Conservation (phyloP, 495 filamentous ascomycete species). For the Talaromyces borbonicus region DNA sequence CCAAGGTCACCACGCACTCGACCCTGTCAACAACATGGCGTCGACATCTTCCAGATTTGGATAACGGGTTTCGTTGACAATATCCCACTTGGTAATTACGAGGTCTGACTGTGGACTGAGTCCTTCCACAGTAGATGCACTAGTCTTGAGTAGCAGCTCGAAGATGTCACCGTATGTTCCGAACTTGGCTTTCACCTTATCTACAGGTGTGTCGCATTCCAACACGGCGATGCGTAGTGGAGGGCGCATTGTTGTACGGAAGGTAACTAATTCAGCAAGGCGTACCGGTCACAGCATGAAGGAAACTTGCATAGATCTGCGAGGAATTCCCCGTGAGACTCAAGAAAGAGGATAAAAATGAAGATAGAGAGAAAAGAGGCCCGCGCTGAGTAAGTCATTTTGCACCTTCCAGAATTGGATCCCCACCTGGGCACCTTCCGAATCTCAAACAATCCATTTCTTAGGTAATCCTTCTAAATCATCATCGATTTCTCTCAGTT, state of each 20-base stretch:
- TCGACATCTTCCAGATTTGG: constrained; percentile 66
- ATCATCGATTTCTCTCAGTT: no score
- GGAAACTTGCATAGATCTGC: no score
- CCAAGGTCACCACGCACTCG: constrained; percentile 30
- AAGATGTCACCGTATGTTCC: constrained; percentile 68
- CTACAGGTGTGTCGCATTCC: constrained; percentile 66
- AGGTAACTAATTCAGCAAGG: no score
- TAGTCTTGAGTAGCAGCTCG: constrained; percentile 44
- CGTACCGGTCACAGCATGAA: no score
- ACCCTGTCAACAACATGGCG: constrained; percentile 73
- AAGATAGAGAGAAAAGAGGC: no score
- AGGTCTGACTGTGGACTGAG: constrained; percentile 37
- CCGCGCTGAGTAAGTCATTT: no score
- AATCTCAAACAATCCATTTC: no score
- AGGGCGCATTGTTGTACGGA: constrained; percentile 29
- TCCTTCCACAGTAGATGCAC: constrained; percentile 32
- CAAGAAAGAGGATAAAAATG: no score
- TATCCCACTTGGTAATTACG: constrained; percentile 54
- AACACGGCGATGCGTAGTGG: constrained; percentile 76
- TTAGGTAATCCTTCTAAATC: no score
- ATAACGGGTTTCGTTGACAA: constrained; percentile 51
- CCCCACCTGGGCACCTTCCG: no score
- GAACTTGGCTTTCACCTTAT: constrained; percentile 48
- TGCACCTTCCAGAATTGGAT: no score
- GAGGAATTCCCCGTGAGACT: no score